Percentiles rank a stretch among this genome's conserved stretches.
These are phyloP conservation scores for Diplodia seriata DNA, from an alignment of 2,329 filamentous ascomycete species.

Conservation along the genomic window DNA sequence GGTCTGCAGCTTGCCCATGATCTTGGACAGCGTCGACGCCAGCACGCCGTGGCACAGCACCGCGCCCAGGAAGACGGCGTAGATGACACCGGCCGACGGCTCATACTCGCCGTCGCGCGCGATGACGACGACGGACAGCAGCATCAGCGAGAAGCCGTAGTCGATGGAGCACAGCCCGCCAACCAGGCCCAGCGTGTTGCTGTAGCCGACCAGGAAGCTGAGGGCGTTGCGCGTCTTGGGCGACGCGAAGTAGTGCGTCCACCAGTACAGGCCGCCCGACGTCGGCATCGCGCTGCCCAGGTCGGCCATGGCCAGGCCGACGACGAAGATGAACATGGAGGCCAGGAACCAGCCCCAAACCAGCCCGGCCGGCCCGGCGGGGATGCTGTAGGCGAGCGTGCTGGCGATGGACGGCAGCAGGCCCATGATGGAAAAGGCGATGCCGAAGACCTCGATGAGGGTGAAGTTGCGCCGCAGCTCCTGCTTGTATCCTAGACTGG, in stretches of 20 bases:
- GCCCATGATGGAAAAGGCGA: constrained; percentile 61
- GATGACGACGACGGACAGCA: constrained; percentile 65
- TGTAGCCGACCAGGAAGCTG: constrained; percentile 67
- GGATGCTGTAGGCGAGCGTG: constrained; percentile 65
- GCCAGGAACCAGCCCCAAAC: constrained; percentile 69
- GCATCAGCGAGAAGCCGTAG: constrained; percentile 64
- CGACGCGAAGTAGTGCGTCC: constrained; percentile 66
- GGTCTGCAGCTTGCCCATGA: constrained; percentile 67
- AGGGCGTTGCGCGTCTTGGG: constrained; percentile 63
- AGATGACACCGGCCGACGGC: constrained; percentile 63
- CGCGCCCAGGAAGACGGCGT: constrained; percentile 63
- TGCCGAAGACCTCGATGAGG: constrained; percentile 66
- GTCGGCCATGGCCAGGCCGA: constrained; percentile 65
- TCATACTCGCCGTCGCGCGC: constrained; percentile 63
- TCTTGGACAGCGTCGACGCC: constrained; percentile 59
- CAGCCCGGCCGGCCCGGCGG: constrained; percentile 66
- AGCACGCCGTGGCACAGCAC: constrained; percentile 63
- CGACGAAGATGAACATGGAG: constrained; percentile 63
- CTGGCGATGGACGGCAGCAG: constrained; percentile 67
- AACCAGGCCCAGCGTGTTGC: constrained; percentile 66
- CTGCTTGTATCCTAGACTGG: constrained; percentile 59
- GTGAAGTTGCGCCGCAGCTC: constrained; percentile 68
- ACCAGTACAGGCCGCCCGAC: constrained; percentile 64
- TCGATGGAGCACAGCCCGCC: constrained; percentile 68
- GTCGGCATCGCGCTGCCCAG: constrained; percentile 60